These are phyloP conservation scores for Podaxis pistillaris DNA, from an alignment of 768 basidiomycete genomes.

Conservation along the genomic window DNA sequence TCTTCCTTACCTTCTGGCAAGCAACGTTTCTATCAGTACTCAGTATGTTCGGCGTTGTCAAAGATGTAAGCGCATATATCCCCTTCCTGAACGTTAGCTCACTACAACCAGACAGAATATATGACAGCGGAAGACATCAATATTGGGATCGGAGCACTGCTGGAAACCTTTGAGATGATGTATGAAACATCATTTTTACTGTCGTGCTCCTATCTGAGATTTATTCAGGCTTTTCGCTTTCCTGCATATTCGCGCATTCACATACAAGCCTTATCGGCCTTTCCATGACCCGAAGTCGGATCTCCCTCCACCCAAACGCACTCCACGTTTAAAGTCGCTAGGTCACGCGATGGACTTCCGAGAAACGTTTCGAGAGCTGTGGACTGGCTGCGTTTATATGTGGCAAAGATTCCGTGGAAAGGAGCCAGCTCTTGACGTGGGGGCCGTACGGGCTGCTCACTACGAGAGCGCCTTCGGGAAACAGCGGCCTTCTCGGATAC, in stretches of 20 bases:
- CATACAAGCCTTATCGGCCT: constrained; percentile 59
- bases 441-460: constrained; percentile 40
- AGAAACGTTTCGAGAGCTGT: constrained; percentile 65
- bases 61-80: constrained; percentile 43
- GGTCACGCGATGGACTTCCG: constrained; percentile 67
- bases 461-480: constrained; percentile 46
- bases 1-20: constrained; percentile 81
- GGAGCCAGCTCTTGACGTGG: constrained; percentile 49
- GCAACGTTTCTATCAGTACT: constrained; percentile 57
- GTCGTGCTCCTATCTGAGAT: constrained; percentile 9
- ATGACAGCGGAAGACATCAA: constrained; percentile 77
- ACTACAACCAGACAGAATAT: constrained; percentile 46
- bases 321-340: constrained; percentile 56
- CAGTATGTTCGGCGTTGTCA: constrained; percentile 56
- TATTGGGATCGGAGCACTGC: constrained; percentile 64
- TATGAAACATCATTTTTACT: constrained; percentile 28
- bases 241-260: constrained; percentile 71
- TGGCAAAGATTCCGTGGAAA: constrained; percentile 49
- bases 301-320: constrained; percentile 32
- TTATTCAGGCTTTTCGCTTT: constrained; percentile 56
- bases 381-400: constrained; percentile 58
- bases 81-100: neutral
- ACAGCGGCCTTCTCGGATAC: constrained; percentile 21
- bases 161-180: constrained; percentile 79
- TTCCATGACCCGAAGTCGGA: constrained; percentile 28